Percentiles rank a stretch among this genome's conserved stretches.
Conservation (phyloP, 2,329 filamentous ascomycete species). For the Calonectria honghensis region DNA sequence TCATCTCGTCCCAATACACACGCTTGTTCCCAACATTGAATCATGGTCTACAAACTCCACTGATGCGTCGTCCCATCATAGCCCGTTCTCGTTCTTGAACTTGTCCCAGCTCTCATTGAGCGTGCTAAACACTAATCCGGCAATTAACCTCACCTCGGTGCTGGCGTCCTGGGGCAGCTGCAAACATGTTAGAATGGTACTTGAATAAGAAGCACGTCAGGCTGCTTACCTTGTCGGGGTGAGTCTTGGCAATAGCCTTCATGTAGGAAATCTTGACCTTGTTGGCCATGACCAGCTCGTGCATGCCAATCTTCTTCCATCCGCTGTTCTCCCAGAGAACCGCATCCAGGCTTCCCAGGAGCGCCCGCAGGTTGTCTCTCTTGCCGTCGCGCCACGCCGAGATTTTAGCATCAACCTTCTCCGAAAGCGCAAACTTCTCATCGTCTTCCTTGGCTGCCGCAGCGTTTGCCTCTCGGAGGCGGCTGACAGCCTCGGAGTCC, state of each 20-base stretch:
- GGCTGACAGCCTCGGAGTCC: constrained; percentile 85
- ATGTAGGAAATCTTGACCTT: constrained; percentile 99
- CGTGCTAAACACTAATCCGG: constrained; percentile 79
- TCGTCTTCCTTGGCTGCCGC: constrained; percentile 91
- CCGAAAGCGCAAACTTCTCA: constrained; percentile 92
- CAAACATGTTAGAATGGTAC: constrained; percentile 38
- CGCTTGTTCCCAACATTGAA: constrained; percentile 46
- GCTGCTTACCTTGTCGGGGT: constrained; percentile 93
- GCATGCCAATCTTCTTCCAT: constrained; percentile 98
- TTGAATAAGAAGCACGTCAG: neutral
- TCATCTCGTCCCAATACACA: constrained; percentile 42
- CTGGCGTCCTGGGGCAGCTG: constrained; percentile 79
- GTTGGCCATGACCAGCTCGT: constrained; percentile 92
- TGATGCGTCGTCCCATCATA: constrained; percentile 63
- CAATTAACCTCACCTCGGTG: constrained; percentile 80
- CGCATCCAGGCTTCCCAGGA: constrained; percentile 89
- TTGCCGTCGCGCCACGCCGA: constrained; percentile 92
- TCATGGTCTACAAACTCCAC: constrained; percentile 54
- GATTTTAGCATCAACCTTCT: constrained; percentile 88
- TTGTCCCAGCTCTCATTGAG: constrained; percentile 85
- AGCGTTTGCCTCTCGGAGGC: constrained; percentile 88
- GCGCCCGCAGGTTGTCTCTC: constrained; percentile 90
- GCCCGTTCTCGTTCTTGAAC: constrained; percentile 81
- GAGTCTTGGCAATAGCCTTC: constrained; percentile 99
- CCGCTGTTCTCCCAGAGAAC: constrained; percentile 94